phyloP scores from a whole-genome alignment of 2,329 filamentous ascomycete genomes.

The Magnaporthiopsis incrustans region DNA sequence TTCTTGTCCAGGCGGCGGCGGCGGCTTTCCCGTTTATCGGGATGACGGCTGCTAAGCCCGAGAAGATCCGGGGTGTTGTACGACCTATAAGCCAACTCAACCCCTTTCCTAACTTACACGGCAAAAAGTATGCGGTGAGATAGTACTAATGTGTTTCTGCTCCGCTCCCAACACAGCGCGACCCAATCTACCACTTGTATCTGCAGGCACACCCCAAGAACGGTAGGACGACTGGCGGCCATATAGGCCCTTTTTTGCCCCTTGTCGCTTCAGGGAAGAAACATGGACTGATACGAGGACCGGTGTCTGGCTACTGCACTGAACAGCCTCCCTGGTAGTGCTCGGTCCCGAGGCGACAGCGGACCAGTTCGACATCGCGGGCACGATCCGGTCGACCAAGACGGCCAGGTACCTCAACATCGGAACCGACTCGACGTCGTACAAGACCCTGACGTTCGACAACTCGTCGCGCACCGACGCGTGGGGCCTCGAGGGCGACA shows the following conservation, averaged over 20 bases:
- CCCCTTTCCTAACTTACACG: no score
- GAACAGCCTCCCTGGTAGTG: constrained; percentile 32
- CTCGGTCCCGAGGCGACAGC: constrained; percentile 41
- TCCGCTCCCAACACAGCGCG: constrained; percentile 13
- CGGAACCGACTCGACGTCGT: constrained; percentile 34
- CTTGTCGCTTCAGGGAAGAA: background rate
- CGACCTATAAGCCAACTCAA: background rate
- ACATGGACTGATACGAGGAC: background rate
- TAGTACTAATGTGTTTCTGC: background rate
- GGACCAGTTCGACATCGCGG: constrained; percentile 41
- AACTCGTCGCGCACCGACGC: constrained; percentile 32
- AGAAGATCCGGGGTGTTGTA: constrained; percentile 13
- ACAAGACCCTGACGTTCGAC: constrained; percentile 42
- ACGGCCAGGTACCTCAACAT: constrained; percentile 41
- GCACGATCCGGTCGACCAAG: constrained; percentile 40
- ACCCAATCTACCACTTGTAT: constrained; percentile 45
- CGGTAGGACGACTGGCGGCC: constrained; percentile 17
- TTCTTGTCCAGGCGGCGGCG: background rate
- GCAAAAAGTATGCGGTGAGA: no score
- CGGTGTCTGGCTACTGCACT: background rate
- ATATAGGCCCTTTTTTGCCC: background rate
- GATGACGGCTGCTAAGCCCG: constrained; percentile 11
- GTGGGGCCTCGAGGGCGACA: constrained; percentile 40
- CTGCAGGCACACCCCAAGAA: constrained; percentile 38
- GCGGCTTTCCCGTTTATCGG: constrained; percentile 1